phyloP scores from a whole-genome alignment of 345 rosid species.

The Corchorus olitorius region DNA sequence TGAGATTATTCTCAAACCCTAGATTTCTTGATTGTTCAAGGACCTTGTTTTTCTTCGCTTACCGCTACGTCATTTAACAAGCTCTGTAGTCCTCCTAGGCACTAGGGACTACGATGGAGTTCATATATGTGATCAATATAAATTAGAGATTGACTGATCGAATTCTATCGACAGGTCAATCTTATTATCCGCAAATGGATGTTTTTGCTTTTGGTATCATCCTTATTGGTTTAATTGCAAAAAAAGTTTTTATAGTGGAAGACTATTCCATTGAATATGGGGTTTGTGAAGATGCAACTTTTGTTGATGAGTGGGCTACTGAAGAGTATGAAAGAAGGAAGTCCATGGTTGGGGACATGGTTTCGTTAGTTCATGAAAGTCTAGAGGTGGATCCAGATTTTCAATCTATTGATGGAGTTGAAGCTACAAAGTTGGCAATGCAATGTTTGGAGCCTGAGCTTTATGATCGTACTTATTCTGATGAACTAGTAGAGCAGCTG shows the following conservation, averaged over 20 bases:
- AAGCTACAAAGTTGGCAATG: neutral
- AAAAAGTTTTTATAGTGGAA: neutral
- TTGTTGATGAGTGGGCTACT: neutral
- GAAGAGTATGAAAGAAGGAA: neutral
- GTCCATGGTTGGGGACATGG: neutral
- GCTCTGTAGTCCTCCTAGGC: no score
- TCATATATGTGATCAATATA: no score
- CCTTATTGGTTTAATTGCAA: neutral
- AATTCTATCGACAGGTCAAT: no score
- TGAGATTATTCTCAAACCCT: no score
- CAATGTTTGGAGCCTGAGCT: neutral
- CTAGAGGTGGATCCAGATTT: neutral
- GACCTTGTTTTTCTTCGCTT: no score
- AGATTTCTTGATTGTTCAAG: no score
- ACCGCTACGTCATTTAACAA: no score
- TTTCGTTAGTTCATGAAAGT: neutral
- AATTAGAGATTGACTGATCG: no score
- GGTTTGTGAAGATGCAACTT: no score
- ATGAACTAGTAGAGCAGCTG: no score
- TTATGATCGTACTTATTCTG: neutral
- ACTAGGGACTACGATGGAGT: no score
- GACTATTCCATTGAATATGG: neutral
- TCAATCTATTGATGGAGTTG: neutral
- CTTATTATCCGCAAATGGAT: neutral
- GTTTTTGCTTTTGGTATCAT: neutral